Percentiles rank a stretch among this genome's conserved stretches.
Evolutionary conservation across 768 basidiomycete species (phyloP).

Genomic region (Cantharellus anzutake): DNA sequence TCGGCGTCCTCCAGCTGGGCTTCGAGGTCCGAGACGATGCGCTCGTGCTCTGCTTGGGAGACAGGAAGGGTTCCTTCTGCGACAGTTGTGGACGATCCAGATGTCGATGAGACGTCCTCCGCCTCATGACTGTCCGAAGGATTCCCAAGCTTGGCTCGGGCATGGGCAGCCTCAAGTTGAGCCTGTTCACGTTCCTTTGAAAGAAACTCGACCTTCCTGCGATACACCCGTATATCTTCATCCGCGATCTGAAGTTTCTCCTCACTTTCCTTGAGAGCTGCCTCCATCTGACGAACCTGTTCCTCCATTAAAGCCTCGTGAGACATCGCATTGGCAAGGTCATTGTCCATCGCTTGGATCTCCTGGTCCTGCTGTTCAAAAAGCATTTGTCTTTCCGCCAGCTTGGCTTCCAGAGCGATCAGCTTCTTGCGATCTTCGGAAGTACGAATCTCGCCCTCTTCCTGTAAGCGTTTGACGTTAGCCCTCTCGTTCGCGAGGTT

Average conservation of each 20-base stretch:
- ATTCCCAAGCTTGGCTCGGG: conserved; percentile 11
- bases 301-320: conserved; percentile 23
- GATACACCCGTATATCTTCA: neutral
- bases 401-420: neutral
- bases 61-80: conserved; percentile 19
- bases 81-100: conserved; percentile 21
- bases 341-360: conserved; percentile 36
- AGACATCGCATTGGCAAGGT: conserved; percentile 23
- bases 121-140: neutral
- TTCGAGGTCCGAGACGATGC: conserved; percentile 38
- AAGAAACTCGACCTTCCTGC: neutral
- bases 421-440: neutral
- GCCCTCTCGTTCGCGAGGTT: neutral
- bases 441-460: neutral
- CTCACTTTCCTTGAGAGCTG: conserved; percentile 57
- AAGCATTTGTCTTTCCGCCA: neutral
- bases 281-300: conserved; percentile 48
- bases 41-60: neutral
- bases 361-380: conserved; percentile 20
- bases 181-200: neutral
- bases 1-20: conserved; percentile 59
- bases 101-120: neutral
- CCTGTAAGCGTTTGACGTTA: neutral
- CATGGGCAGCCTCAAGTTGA: neutral
- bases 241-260: conserved; percentile 33